Base-by-base conservation (phyloP, 805 yeast species). In the Candida vaughaniae region DNA sequence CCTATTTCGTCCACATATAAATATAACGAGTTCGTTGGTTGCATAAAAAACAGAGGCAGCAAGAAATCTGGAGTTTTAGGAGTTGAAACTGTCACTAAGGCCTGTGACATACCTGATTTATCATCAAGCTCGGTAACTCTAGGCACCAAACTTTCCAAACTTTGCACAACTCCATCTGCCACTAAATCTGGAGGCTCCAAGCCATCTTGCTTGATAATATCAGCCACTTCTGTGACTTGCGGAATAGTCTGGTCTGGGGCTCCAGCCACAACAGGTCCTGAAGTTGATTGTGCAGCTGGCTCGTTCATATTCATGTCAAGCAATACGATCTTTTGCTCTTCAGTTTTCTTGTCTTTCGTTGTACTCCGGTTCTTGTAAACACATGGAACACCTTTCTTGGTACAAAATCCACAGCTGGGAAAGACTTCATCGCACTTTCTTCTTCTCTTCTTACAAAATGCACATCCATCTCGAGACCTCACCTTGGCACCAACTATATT, bases 391-490 rank as follows among this genome's bases (percentile, higher is more conserved):
- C 40, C 35, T 23, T 47, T 25, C n/a, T 17, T 17, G 6, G 26
- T 30, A 31, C 58, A 53, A 4, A 39, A 33, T 8, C 46, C 37
- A 38, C 58, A 53, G 9, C n/a, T 8, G 2, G 58, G 58, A 25
- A 36, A 42, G 2, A 11, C 22, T 38, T 53, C 56, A 32, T 53
- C 56, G 31, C 58, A 53, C 25, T 49, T 48, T 38, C 46, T 48
- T 22, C 46, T 33, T 28, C 45, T 33, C 23, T 48, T 30, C 22
- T 40, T 37, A 25, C 52, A 48, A 15, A 26, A 29, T 10, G 35
- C 11, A 27, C 52, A 48, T 5, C 52, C 52, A 18, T 33, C 25
- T 11, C 12, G 19, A 5, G 42, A 38, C 30, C 42, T 19, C 12
- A 22, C 16, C 14, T 17, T 31, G 8, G 34, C 6, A 6, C 40